A percentile compares a stretch with the other conserved stretches of the same genome.
phyloP scores from a whole-genome alignment of 768 basidiomycete species.

The Pulveroboletus ravenelii region DNA sequence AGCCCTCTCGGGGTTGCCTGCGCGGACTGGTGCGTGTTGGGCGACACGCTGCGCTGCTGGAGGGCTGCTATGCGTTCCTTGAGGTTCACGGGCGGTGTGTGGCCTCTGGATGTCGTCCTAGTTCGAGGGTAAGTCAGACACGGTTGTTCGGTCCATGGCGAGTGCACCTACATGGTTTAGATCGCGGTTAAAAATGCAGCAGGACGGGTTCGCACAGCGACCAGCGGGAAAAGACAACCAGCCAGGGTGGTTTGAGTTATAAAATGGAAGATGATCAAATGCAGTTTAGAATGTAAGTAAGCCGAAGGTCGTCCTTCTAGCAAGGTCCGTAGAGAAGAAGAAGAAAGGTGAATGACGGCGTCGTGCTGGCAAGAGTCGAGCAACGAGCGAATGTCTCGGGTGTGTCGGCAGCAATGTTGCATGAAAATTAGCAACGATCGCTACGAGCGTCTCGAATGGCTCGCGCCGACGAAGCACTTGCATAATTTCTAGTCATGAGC shows the following conservation, averaged over 20 bases:
- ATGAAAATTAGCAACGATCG: constrained; percentile 1
- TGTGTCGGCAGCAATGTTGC: constrained; percentile 4
- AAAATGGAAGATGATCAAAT: constrained; percentile 6
- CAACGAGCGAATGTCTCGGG: background rate
- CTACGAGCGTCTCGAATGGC: background rate
- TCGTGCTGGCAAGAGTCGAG: background rate
- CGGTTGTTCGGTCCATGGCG: background rate
- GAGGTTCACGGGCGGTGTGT: constrained; percentile 45
- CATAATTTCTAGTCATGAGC: background rate
- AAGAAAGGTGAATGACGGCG: background rate
- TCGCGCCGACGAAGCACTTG: background rate
- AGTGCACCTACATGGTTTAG: constrained; percentile 20
- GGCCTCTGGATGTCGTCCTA: constrained; percentile 27
- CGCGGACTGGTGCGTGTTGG: constrained; percentile 30
- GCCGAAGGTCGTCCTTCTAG: constrained; percentile 10
- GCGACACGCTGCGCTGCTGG: constrained; percentile 47
- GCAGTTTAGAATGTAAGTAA: constrained; percentile 8
- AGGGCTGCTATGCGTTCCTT: constrained; percentile 82
- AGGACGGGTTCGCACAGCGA: constrained; percentile 15
- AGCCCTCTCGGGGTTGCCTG: constrained; percentile 29
- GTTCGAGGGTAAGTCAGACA: constrained; percentile 14
- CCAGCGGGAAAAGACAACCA: constrained; percentile 19
- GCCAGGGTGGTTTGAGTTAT: constrained; percentile 16
- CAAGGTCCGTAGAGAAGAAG: background rate
- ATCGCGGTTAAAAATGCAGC: constrained; percentile 2